These are phyloP conservation scores for Setaria italica DNA, from an alignment of 202 grass and related monocot genomes.

Conservation along the genomic window DNA sequence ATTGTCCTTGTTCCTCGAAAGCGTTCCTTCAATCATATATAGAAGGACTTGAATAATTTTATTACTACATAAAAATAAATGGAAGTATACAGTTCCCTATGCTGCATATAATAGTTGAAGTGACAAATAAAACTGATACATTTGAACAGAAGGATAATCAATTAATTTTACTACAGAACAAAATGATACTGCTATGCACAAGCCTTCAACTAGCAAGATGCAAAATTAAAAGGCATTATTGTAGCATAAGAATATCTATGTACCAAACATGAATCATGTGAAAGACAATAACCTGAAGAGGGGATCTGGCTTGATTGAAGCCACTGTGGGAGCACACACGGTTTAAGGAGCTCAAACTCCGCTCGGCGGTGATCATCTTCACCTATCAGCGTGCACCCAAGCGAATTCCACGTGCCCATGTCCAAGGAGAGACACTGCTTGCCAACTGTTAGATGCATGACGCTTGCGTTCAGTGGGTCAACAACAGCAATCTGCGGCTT, in stretches of 20 bases:
- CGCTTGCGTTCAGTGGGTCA: slow-evolving; percentile 22
- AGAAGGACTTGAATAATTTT: background rate
- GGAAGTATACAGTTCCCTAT: background rate
- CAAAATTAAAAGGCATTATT: background rate
- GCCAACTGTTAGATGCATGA: slow-evolving; percentile 19
- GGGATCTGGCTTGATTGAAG: slow-evolving; percentile 31
- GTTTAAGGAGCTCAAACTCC: background rate
- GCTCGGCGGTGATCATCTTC: background rate
- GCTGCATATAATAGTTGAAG: background rate
- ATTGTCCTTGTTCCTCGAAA: slow-evolving; percentile 1
- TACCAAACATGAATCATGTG: background rate
- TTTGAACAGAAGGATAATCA: background rate
- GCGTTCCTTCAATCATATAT: slow-evolving; percentile 22
- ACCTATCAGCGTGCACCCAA: background rate
- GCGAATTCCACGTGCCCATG: background rate
- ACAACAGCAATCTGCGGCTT: background rate
- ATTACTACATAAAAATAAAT: background rate
- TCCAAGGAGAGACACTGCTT: background rate
- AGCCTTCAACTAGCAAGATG: background rate
- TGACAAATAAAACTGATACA: background rate
- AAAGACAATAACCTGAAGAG: slow-evolving; percentile 11
- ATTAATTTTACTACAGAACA: background rate
- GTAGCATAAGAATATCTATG: background rate
- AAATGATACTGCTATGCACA: background rate
- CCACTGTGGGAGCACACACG: slow-evolving; percentile 21